phyloP scores from a whole-genome alignment of 805 yeast species.

The Yamadazyma akitaensis region DNA sequence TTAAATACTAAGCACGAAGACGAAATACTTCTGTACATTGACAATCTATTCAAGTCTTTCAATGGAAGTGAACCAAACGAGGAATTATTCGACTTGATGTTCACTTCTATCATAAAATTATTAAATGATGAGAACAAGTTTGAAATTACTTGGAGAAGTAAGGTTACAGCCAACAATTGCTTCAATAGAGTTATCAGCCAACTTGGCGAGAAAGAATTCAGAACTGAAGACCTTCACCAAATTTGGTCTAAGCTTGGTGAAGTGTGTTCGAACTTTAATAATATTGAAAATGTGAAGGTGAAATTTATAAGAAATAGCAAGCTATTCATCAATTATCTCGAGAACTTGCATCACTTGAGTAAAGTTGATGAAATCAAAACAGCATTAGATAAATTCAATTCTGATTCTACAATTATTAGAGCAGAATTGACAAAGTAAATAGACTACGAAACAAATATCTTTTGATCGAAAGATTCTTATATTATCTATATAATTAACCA shows the following conservation, averaged over 20 bases:
- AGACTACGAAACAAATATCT: neutral
- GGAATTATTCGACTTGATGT: conserved; percentile 25
- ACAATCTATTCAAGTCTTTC: conserved; percentile 33
- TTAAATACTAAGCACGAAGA: conserved; percentile 41
- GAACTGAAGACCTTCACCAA: conserved; percentile 19
- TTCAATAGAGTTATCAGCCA: conserved; percentile 19
- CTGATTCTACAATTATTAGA: conserved; percentile 45
- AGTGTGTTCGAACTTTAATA: conserved; percentile 33
- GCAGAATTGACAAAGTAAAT: conserved; percentile 22
- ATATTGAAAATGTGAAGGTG: conserved; percentile 59
- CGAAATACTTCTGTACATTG: conserved; percentile 35
- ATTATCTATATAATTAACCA: conserved; percentile 43
- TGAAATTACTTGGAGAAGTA: conserved; percentile 61
- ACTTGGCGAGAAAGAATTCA: conserved; percentile 12
- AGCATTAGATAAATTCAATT: conserved; percentile 15
- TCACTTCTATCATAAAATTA: conserved; percentile 15
- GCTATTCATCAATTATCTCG: conserved; percentile 17
- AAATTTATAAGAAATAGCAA: conserved; percentile 39
- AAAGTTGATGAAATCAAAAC: conserved; percentile 13
- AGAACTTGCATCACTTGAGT: conserved; percentile 12
- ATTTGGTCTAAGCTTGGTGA: conserved; percentile 22
- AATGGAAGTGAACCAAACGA: conserved; percentile 9
- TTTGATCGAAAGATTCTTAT: neutral
- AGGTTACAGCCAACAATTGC: conserved; percentile 44
- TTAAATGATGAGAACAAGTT: conserved; percentile 19